Percentiles rank a stretch among this genome's conserved stretches.
phyloP scores from a whole-genome alignment of 371 early-diverging fungal species.

The Mortierella sp. region DNA sequence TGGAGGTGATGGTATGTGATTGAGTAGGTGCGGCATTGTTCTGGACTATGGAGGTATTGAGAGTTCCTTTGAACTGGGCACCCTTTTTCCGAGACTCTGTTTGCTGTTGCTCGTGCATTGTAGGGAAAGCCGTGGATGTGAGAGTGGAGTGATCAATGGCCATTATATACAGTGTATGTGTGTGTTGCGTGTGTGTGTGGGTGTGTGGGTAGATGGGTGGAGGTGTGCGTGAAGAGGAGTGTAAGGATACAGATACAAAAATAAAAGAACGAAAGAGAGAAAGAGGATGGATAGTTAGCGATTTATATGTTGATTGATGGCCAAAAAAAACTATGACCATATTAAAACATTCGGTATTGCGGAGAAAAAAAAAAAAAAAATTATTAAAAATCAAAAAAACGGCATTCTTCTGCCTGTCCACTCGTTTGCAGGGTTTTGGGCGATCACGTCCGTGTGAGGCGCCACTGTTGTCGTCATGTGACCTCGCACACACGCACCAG shows the following conservation, averaged over 20 bases:
- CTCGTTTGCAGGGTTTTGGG: too few species aligned
- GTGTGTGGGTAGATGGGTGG: background rate
- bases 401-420: background rate
- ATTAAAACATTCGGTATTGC: background rate
- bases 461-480: too few species aligned
- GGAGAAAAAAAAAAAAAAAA: background rate
- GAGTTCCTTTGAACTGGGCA: constrained; percentile 21
- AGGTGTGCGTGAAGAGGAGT: background rate
- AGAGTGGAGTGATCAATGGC: background rate
- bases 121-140: background rate
- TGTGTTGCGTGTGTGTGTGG: background rate
- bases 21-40: background rate
- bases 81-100: constrained; percentile 14
- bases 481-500: too few species aligned
- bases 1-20: background rate
- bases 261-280: background rate
- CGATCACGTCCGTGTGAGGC: too few species aligned
- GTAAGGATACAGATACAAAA: background rate
- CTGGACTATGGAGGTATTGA: constrained; percentile 19
- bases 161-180: background rate
- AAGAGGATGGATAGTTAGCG: background rate
- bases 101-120: constrained; percentile 7
- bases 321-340: too few species aligned
- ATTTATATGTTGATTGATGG: background rate
- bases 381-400: background rate